These are phyloP conservation scores for Chrysoporthe puriensis DNA, from an alignment of 2,329 filamentous ascomycete genomes.

Conservation along the genomic window DNA sequence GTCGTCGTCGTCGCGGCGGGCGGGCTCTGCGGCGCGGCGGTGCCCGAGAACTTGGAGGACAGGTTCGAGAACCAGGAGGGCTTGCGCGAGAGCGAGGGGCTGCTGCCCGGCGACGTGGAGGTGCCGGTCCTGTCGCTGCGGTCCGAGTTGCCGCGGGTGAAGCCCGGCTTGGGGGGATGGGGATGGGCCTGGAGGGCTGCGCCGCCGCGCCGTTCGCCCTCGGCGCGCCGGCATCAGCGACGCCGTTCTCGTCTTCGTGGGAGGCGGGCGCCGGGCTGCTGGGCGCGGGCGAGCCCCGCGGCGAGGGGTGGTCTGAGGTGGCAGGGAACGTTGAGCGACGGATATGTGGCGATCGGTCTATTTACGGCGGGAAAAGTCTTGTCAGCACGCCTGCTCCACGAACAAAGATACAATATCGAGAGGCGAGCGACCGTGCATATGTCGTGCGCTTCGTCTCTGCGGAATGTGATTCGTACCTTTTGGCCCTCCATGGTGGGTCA, in stretches of 20 bases:
- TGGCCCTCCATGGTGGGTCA: slow-evolving; percentile 72
- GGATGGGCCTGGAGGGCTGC: slow-evolving; percentile 35
- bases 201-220: slow-evolving; percentile 20
- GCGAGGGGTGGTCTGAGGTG: slow-evolving; percentile 23
- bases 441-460: too few species aligned
- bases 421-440: too few species aligned
- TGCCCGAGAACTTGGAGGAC: slow-evolving; percentile 78
- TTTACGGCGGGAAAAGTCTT: slow-evolving; percentile 1
- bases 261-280: slow-evolving; percentile 21
- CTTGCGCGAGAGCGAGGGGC: slow-evolving; percentile 55
- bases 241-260: slow-evolving; percentile 28
- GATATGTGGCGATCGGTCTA: slow-evolving; percentile 20
- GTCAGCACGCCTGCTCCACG: slow-evolving; percentile 18
- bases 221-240: slow-evolving; percentile 10
- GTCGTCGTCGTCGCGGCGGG: slow-evolving; percentile 37
- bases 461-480: slow-evolving; percentile 66
- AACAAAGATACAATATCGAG: not conserved
- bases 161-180: slow-evolving; percentile 36
- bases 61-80: slow-evolving; percentile 94
- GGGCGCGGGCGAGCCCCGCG: slow-evolving; percentile 29
- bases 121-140: slow-evolving; percentile 38
- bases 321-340: slow-evolving; percentile 33
- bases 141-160: slow-evolving; percentile 38
- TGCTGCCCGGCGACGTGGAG: slow-evolving; percentile 29
- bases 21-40: slow-evolving; percentile 34